Base-by-base conservation (phyloP, 192 early-diverging fungal species). In the Backusella macrospora region DNA sequence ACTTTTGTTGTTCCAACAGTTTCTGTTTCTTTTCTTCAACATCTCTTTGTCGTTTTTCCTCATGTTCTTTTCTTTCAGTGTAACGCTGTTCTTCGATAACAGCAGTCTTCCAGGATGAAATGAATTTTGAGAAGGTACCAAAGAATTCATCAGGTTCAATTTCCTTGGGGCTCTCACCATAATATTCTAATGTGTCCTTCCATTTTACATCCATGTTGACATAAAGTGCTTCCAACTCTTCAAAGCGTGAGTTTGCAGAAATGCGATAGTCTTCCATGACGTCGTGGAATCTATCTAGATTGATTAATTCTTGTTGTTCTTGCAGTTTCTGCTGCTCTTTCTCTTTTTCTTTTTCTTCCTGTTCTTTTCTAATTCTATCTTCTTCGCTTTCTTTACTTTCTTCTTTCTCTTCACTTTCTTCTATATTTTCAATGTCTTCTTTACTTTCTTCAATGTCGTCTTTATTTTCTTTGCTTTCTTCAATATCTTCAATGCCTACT, bases 91-190 rank as follows among this genome's bases (percentile, higher is more conserved):
- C 64, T 26, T 48, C 73, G 15, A n/a, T 62, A 3, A n/a, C 38
- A 0, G 67, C 67, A 6, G 82, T 81, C 74, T 87, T 86, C 71
- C 91, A 94, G n/a, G 86, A 87, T 10, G 85, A 83, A 0, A 84
- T 80, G 62, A 94, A 94, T 7, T 85, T 89, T 66, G 89, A 88
- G 82, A 93, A 92, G 6, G 91, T 82, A 52, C 90, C 87, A 82
- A 94, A 94, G 76, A 94, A 93, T 71, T 93, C 91, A 68, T 94
- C 92, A 13, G 92, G 90, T 29, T 87, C 83, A 79, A 87, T 92
- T 4, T 82, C 76, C 6, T 81, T 82, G 43, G 89, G 81, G 44
- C 92, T 86, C 76, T 94, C 92, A 55, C 92, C 93, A 71, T 85
- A 95, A 18, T 87, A 86, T 39, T 82, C 77, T 65, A 91, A 86